Conservation (phyloP, 805 yeast genomes). For the Wickerhamiella dianesei region DNA sequence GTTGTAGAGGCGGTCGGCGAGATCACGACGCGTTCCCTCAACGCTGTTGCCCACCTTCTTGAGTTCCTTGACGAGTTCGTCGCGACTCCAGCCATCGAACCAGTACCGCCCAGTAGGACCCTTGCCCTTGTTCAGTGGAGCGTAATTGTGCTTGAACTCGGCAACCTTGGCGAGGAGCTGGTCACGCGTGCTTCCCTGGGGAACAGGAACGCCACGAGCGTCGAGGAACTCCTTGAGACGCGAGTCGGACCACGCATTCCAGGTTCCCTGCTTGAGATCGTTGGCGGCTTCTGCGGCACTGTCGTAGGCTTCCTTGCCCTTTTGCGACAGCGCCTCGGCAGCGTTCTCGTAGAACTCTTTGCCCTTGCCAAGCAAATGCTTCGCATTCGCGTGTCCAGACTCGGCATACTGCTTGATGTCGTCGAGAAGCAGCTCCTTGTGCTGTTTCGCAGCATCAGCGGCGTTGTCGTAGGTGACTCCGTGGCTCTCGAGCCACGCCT, state of each 20-base stretch:
- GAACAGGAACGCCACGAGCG: conserved; percentile 25
- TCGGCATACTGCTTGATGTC: conserved; percentile 18
- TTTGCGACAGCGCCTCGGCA: conserved; percentile 1
- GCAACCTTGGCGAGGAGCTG: conserved; percentile 31
- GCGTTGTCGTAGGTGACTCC: conserved; percentile 19
- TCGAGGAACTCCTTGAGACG: conserved; percentile 25
- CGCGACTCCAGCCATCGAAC: conserved; percentile 40
- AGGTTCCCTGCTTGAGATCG: conserved; percentile 2
- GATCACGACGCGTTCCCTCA: conserved; percentile 33
- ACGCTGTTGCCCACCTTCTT: conserved; percentile 30
- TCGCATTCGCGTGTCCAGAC: conserved; percentile 9
- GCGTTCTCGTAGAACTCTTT: conserved; percentile 13
- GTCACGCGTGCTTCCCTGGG: conserved; percentile 24
- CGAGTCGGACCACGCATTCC: conserved; percentile 23
- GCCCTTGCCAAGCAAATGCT: conserved; percentile 15
- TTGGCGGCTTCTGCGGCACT: conserved; percentile 2
- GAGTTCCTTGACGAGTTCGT: conserved; percentile 39
- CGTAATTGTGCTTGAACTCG: conserved; percentile 27
- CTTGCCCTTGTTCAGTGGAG: conserved; percentile 23
- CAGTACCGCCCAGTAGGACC: conserved; percentile 40
- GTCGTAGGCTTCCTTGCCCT: conserved; percentile 1
- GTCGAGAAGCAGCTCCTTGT: conserved; percentile 23
- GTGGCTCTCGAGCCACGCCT: conserved; percentile 32
- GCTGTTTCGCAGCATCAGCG: conserved; percentile 21
- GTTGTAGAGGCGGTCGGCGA: conserved; percentile 35